phyloP scores from a whole-genome alignment of 2,329 filamentous ascomycete genomes.

The Balansia obtecta region DNA sequence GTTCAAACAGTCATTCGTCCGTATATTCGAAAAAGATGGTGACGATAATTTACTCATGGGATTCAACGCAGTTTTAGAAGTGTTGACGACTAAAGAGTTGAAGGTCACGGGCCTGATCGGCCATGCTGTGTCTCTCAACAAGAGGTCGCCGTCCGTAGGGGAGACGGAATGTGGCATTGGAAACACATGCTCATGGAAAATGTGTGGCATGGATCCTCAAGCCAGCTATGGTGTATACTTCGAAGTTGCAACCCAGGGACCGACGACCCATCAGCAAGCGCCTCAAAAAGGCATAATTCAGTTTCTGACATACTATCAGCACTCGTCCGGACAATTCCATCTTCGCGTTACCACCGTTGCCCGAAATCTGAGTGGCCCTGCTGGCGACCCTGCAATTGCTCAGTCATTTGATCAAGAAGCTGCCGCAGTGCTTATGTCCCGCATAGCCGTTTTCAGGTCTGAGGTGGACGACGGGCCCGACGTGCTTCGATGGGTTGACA shows the following conservation, averaged over 20 bases:
- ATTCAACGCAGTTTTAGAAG: slow-evolving; percentile 92
- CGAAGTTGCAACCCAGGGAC: slow-evolving; percentile 89
- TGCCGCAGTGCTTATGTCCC: slow-evolving; percentile 94
- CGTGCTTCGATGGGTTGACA: slow-evolving; percentile 92
- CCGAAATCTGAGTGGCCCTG: slow-evolving; percentile 80
- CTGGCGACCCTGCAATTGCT: slow-evolving; percentile 86
- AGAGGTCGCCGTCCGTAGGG: slow-evolving; percentile 92
- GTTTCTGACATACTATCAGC: slow-evolving; percentile 97
- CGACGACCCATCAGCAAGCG: slow-evolving; percentile 72
- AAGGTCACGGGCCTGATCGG: slow-evolving; percentile 97
- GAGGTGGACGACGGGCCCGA: slow-evolving; percentile 98
- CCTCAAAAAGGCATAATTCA: slow-evolving; percentile 94
- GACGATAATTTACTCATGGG: slow-evolving; percentile 95
- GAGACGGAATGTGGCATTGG: slow-evolving; percentile 98
- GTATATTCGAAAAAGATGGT: slow-evolving; percentile 92
- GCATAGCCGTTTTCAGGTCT: slow-evolving; percentile 97
- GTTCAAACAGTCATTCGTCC: slow-evolving; percentile 97
- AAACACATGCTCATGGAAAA: slow-evolving; percentile 98
- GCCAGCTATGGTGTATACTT: slow-evolving; percentile 96
- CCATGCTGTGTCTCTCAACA: slow-evolving; percentile 92
- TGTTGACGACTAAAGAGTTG: slow-evolving; percentile 92
- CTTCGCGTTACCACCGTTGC: slow-evolving; percentile 90
- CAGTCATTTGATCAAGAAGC: slow-evolving; percentile 98
- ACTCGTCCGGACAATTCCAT: slow-evolving; percentile 92
- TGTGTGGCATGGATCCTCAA: slow-evolving; percentile 93